Evolutionary conservation across 1,284 basidiomycete genomes (phyloP), one percentile per base, ranked within the genome.

Genomic region (Abortiporus biennis): DNA sequence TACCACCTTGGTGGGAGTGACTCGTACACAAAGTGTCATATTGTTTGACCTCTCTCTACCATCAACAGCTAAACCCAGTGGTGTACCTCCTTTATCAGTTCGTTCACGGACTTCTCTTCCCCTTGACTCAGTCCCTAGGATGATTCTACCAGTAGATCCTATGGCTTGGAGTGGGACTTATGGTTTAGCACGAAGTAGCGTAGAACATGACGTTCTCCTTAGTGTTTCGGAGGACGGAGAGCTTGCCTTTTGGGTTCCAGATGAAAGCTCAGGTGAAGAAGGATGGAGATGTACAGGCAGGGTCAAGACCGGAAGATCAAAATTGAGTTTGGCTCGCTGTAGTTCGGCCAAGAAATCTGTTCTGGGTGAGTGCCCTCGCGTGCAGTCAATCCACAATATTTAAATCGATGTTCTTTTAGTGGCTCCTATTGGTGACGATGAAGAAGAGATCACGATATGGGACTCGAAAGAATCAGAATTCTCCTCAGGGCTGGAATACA

Each of bases 391-490:
- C 19, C 35, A n/a, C n/a, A 24, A 15, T 49, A 34, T 35, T 32
- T 29, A 23, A 27, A 42, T 38, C 17, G 20, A 34, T 44, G 22
- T 42, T 33, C n/a, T 15, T 13, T 21, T 47, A 85, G 82, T 85
- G 47, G 75, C 79, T 13, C 65, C 71, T 2, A n/a, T n/a, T n/a
- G 59, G 67, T 35, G 59, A 61, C 15, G 71, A 73, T 32, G 82
- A 74, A 2, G 73, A 90, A 46, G 88, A 93, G 56, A 64, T 95
- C 43, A 92, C 90, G 0, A 90, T 97, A 16, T 96, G 92, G 92
- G 91, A 96, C 61, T 94, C 91, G 0, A 86, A 85, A 46, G 87
- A 88, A 58, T 92, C 87, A n/a, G 89, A 94, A 59, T 97, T 96
- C 60, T 81, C 89, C 3, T 88, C 88, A 1, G 93, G 93, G 1